phyloP scores from a whole-genome alignment of 345 rosid genomes.

The Moricandia moricandioides region DNA sequence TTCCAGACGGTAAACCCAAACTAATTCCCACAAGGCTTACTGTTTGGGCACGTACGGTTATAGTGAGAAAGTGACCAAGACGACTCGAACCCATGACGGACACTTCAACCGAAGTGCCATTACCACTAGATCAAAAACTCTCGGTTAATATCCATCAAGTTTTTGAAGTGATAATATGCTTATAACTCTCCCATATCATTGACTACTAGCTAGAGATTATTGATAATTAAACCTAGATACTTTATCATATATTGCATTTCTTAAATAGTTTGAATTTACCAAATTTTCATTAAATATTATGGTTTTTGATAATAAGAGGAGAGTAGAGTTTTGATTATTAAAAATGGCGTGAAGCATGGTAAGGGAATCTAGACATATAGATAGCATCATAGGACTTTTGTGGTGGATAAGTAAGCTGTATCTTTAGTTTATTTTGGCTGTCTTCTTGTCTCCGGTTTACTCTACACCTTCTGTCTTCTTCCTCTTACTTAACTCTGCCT shows the following conservation, averaged over 20 bases:
- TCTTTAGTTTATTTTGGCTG: conserved; percentile 34
- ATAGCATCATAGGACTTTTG: conserved; percentile 25
- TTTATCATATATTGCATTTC: background rate
- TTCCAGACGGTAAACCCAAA: too few relatives aligned
- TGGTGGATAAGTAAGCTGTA: conserved; percentile 30
- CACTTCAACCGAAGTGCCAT: too few relatives aligned
- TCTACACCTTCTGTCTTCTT: conserved; percentile 37
- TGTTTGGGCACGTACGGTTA: too few relatives aligned
- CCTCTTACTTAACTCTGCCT: conserved; percentile 27
- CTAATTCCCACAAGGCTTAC: too few relatives aligned
- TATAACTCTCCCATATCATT: background rate
- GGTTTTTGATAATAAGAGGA: background rate
- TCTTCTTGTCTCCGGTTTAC: conserved; percentile 39
- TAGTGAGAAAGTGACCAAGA: too few relatives aligned
- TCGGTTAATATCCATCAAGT: too few relatives aligned
- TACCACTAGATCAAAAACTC: too few relatives aligned
- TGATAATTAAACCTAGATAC: background rate
- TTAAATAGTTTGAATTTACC: background rate
- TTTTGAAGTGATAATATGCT: background rate
- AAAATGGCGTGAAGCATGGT: background rate
- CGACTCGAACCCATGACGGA: too few relatives aligned
- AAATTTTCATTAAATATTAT: background rate
- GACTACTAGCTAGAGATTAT: background rate
- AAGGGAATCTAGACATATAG: conserved; percentile 31
- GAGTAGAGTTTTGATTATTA: background rate